Evolutionary conservation across 495 filamentous ascomycete species (phyloP).

Genomic region (Lophiostoma macrostomum): DNA sequence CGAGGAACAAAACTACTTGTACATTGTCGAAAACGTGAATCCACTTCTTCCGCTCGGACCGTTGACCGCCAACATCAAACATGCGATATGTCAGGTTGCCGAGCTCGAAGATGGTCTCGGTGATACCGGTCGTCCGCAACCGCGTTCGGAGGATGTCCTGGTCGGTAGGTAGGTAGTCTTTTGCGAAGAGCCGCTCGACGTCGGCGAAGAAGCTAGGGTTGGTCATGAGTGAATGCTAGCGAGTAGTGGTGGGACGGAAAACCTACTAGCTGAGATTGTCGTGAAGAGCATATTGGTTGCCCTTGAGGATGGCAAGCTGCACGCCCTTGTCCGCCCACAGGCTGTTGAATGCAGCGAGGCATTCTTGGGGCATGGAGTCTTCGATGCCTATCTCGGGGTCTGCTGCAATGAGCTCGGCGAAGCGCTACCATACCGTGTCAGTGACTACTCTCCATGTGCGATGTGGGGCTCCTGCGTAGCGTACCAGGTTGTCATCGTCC

Average conservation of each 20-base stretch:
- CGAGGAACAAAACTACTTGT: conserved; percentile 95
- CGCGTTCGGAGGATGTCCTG: conserved; percentile 96
- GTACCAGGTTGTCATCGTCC: conserved; percentile 38
- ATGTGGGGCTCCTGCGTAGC: background rate
- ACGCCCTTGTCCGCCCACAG: conserved; percentile 95
- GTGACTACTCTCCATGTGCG: too few species aligned
- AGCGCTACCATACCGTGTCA: conserved; percentile 38
- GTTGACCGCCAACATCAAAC: conserved; percentile 99
- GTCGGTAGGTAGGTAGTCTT: conserved; percentile 94
- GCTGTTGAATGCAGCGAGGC: conserved; percentile 86
- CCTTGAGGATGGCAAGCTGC: conserved; percentile 83
- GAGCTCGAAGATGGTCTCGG: conserved; percentile 97
- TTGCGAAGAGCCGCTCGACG: conserved; percentile 83
- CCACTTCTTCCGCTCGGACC: conserved; percentile 99
- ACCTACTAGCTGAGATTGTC: conserved; percentile 97
- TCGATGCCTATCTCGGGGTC: conserved; percentile 86
- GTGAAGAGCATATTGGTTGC: conserved; percentile 97
- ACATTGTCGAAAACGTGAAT: conserved; percentile 99
- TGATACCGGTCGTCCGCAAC: conserved; percentile 99
- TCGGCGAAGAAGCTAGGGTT: conserved; percentile 89
- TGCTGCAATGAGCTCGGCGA: conserved; percentile 47
- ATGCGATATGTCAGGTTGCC: conserved; percentile 97
- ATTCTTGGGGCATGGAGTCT: conserved; percentile 89
- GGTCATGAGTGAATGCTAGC: background rate
- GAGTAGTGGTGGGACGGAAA: background rate